Evolutionary conservation across 306 rosid species (phyloP).

Genomic region (Quillaja saponaria): DNA sequence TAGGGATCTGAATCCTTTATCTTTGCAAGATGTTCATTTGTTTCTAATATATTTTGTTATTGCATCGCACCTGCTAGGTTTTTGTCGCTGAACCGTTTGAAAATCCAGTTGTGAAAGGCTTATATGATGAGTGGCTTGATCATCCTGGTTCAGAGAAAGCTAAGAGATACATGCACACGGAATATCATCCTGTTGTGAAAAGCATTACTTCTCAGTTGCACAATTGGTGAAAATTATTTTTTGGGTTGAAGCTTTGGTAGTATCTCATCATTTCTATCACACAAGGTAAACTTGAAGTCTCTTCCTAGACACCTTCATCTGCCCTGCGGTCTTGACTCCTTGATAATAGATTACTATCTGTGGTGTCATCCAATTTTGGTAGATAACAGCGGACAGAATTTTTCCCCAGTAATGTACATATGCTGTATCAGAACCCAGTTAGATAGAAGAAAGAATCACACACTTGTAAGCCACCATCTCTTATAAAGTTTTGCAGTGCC

Average conservation of each 20-base stretch:
- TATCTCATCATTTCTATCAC: conserved; percentile 8
- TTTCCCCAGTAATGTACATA: too few species aligned
- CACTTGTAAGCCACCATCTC: conserved; percentile 30
- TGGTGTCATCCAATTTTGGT: conserved; percentile 58
- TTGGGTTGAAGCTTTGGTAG: conserved; percentile 4
- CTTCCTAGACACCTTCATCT: conserved; percentile 1
- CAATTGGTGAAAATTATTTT: conserved; percentile 61
- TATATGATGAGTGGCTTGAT: conserved; percentile 82
- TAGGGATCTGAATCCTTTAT: conserved; percentile 12
- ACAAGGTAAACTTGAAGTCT: conserved; percentile 20
- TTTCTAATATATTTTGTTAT: neutral
- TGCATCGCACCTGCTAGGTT: conserved; percentile 39
- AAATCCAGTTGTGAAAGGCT: conserved; percentile 57
- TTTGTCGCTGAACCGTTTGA: conserved; percentile 59
- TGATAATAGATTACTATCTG: conserved; percentile 31
- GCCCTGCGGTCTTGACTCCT: conserved; percentile 27
- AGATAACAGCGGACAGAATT: conserved; percentile 10
- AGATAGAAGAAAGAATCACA: conserved; percentile 26
- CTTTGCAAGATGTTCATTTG: conserved; percentile 7
- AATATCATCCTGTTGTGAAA: conserved; percentile 79
- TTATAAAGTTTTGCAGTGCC: neutral
- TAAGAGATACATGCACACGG: conserved; percentile 69
- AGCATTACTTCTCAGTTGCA: conserved; percentile 87
- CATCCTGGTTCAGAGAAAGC: conserved; percentile 93
- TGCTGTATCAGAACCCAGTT: neutral